A percentile compares a stretch with the other conserved stretches of the same genome.
phyloP scores from a whole-genome alignment of 257 asterid genomes.

The Ocimum tenuiflorum region DNA sequence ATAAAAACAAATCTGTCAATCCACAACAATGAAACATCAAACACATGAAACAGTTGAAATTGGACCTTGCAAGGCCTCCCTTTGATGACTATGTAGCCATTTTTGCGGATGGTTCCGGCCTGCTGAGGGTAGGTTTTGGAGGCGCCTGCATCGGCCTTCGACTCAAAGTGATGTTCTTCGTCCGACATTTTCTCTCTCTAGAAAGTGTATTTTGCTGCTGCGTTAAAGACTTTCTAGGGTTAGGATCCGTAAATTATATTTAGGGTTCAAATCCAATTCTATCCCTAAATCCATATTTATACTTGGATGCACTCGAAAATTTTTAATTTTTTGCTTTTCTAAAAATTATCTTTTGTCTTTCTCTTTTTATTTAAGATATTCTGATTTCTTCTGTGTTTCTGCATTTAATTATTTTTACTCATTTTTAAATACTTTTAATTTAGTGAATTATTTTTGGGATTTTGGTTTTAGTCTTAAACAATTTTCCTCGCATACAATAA shows the following conservation, averaged over 20 bases:
- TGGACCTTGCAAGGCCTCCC: slow-evolving; percentile 77
- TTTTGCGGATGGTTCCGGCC: slow-evolving; percentile 80
- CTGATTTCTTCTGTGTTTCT: no score
- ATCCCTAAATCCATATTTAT: no score
- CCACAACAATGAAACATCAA: no score
- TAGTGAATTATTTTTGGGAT: no score
- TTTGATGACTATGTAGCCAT: slow-evolving; percentile 68
- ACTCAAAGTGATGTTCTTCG: slow-evolving; percentile 78
- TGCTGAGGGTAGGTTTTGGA: slow-evolving; percentile 78
- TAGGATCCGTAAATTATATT: background rate
- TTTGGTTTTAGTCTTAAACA: no score
- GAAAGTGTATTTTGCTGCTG: background rate
- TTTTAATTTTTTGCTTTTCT: no score
- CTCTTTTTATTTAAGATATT: no score
- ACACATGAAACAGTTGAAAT: background rate
- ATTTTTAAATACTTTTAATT: no score
- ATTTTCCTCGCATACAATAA: no score
- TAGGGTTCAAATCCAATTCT: background rate
- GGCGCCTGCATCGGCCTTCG: slow-evolving; percentile 77
- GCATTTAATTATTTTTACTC: no score
- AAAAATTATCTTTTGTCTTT: no score
- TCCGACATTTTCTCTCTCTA: slow-evolving; percentile 45
- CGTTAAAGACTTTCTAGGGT: background rate
- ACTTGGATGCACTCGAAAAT: no score
- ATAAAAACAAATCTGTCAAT: background rate